Evolutionary conservation across 331 rosid genomes (phyloP), one percentile per base, ranked within the genome.

Genomic region (Pyrus hybrid): DNA sequence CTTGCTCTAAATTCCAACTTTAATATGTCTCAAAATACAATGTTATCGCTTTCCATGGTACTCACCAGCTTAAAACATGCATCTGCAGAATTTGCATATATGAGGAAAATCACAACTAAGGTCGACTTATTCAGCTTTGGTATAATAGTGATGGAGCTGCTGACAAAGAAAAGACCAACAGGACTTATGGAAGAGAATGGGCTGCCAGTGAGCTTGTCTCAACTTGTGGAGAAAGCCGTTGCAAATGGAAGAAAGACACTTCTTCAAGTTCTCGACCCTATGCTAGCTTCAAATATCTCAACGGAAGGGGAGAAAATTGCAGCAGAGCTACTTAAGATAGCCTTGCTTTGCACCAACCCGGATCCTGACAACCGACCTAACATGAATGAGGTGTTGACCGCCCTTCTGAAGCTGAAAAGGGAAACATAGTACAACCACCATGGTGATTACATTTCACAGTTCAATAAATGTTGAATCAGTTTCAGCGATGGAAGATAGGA

Each of bases 41-140:
- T 58, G 17, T 6, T 32, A 56, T 41, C 22, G 16, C 64, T 28
- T 73, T 6, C 2, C 56, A 18, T n/a, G 22, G 26, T 72, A 26
- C 75, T 51, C 54, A 77, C 29, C 49, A 14, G 65, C 37, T 16
- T 53, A 29, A 71, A 69, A 68, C 69, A 66, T 64, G 60, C 76
- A 54, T 54, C 58, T 70, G 75, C 92, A 93, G 98, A 93, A 90
- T 79, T 85, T 64, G 96, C 97, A 3, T 93, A 89, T 83, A 89
- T 84, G 86, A 82, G 88, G 75, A 91, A 86, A 77, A 85, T 86
- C 76, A 88, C 91, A 1, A 80, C 92, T n/a, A 93, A 93, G 78
- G 93, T 79, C 28, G 98, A 91, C 1, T 83, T 93, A 74, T 91
- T 89, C 92, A 86, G 98, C 88, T 91, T 89, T 23, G 98, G 97